Conservation (phyloP, 2,329 filamentous ascomycete genomes). For the Fusarium annulatum region DNA sequence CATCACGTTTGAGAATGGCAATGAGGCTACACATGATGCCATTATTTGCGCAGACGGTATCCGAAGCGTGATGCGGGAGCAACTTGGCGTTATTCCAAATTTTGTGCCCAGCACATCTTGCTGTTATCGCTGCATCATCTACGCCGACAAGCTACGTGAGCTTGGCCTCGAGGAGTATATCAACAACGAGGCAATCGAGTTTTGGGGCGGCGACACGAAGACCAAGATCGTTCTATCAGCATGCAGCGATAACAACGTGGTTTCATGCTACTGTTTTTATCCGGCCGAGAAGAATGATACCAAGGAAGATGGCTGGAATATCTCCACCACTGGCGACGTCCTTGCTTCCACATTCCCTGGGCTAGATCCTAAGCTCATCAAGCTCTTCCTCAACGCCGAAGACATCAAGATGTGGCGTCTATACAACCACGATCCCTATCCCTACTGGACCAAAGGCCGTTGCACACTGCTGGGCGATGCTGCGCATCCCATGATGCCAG, state of each 20-base stretch:
- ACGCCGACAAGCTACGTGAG: conserved; percentile 8
- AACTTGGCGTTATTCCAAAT: neutral
- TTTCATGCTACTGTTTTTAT: conserved; percentile 75
- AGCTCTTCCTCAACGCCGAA: conserved; percentile 65
- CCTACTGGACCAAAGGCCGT: conserved; percentile 20
- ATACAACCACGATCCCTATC: conserved; percentile 52
- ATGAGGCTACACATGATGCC: conserved; percentile 8
- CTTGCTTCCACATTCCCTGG: conserved; percentile 67
- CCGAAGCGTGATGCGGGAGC: conserved; percentile 9
- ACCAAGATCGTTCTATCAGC: conserved; percentile 74
- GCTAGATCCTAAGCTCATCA: conserved; percentile 65
- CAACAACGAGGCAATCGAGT: conserved; percentile 63
- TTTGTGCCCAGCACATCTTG: conserved; percentile 9
- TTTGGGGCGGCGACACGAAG: conserved; percentile 68
- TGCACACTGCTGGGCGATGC: conserved; percentile 25
- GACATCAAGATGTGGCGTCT: conserved; percentile 72
- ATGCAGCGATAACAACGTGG: conserved; percentile 67
- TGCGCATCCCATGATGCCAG: conserved; percentile 27
- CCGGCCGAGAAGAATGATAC: conserved; percentile 67
- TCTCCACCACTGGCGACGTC: conserved; percentile 61
- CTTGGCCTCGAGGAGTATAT: conserved; percentile 11
- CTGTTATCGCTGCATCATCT: conserved; percentile 17
- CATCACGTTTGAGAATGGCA: conserved; percentile 3
- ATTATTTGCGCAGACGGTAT: conserved; percentile 20
- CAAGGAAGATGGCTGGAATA: conserved; percentile 65